Conservation (phyloP, 345 rosid genomes). For the Gossypium longicalyx region DNA sequence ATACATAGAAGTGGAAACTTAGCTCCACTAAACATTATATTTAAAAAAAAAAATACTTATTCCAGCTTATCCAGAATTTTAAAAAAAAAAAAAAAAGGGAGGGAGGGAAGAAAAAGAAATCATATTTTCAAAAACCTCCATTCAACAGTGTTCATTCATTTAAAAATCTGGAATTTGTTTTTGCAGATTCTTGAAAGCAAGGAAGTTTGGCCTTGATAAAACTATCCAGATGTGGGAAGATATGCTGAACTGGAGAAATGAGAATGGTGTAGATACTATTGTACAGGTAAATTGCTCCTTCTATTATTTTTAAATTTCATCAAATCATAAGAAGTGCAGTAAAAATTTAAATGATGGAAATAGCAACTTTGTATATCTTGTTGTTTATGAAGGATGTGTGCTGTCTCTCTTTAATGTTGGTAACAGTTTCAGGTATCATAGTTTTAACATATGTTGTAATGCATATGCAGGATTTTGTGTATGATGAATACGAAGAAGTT, state of each 20-base stretch:
- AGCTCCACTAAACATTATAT: not conserved
- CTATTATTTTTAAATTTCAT: not conserved
- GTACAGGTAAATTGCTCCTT: conserved; percentile 49
- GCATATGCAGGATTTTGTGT: conserved; percentile 70
- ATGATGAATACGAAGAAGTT: conserved; percentile 75
- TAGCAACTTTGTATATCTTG: not conserved
- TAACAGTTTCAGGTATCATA: not conserved
- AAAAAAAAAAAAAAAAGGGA: no score
- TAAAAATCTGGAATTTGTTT: conserved; percentile 10
- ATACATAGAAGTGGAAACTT: not conserved
- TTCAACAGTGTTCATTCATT: not conserved
- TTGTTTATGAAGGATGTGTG: conserved; percentile 14
- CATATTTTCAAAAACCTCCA: not conserved
- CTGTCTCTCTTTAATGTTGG: not conserved
- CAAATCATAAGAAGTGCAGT: no score
- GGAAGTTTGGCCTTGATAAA: conserved; percentile 78
- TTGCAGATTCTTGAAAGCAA: conserved; percentile 81
- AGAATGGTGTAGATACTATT: conserved; percentile 66
- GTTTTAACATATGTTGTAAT: conserved; percentile 7
- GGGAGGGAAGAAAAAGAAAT: not conserved
- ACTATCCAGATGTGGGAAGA: conserved; percentile 88
- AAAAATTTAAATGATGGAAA: no score
- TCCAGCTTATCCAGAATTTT: not conserved
- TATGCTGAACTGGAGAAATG: conserved; percentile 90
- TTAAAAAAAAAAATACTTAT: not conserved